phyloP scores from a whole-genome alignment of 106 monocot genomes.

The Apostasia shenzhenica region DNA sequence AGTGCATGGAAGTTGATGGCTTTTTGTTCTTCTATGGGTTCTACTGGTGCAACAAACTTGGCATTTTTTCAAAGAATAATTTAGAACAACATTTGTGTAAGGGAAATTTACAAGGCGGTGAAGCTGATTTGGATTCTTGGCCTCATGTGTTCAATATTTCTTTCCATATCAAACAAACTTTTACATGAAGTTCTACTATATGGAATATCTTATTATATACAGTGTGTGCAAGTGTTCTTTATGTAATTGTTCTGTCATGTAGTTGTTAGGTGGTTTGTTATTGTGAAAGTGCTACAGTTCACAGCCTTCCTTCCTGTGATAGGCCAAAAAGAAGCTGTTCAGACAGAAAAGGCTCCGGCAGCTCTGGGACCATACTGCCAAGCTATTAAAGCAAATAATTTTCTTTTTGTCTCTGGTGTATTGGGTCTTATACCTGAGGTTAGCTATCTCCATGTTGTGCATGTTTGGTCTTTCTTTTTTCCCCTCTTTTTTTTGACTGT shows the following conservation, averaged over 20 bases:
- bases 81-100: too few relatives aligned
- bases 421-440: slow-evolving; percentile 95
- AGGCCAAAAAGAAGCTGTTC: slow-evolving; percentile 63
- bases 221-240: too few relatives aligned
- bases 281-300: neutral
- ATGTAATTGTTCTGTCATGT: neutral
- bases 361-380: slow-evolving; percentile 96
- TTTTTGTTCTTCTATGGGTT: too few relatives aligned
- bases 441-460: slow-evolving; percentile 1
- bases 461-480: neutral
- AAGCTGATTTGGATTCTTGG: too few relatives aligned
- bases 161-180: too few relatives aligned
- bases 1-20: too few relatives aligned
- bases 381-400: slow-evolving; percentile 88
- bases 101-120: too few relatives aligned
- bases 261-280: neutral
- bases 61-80: too few relatives aligned
- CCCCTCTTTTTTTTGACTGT: neutral
- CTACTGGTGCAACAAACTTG: too few relatives aligned
- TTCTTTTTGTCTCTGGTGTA: slow-evolving; percentile 91
- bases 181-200: neutral
- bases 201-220: neutral
- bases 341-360: slow-evolving; percentile 86
- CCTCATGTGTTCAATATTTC: too few relatives aligned
- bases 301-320: slow-evolving; percentile 17